Base-by-base conservation (phyloP, 257 asterid species). In the Solanum corneliomulleri region DNA sequence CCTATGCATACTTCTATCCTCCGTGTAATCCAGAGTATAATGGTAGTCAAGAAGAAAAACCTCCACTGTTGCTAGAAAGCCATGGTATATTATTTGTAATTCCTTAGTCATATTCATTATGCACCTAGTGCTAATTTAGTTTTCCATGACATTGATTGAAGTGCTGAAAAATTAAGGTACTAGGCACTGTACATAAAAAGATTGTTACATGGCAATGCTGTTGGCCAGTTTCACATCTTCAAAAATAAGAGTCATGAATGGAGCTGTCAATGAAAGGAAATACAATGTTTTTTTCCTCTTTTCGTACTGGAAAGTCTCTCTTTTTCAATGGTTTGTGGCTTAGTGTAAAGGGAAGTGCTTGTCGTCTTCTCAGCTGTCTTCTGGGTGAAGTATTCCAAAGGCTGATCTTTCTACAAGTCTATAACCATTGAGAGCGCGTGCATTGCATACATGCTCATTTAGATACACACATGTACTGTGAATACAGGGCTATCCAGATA, bases 1-100 rank as follows among this genome's bases (percentile, higher is more conserved):
- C 99, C 35, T 95, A 94, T 91, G 99, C 99, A 23, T 94, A 95
- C 89, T 95, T 93, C 89, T 97, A 97, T 89, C 95, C 98, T 52
- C 99, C 99, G 14, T 94, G 95, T 76, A 95, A 94, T 92, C 98
- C 99, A 88, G 86, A 56, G 71, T 94, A 91, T 88, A 95, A 95
- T 87, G 94, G 95, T 85, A 89, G 88, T 87, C 87, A 42, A 42
- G 96, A 92, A 29, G 99, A 95, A 92, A 95, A 89, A 86, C 99
- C 99, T 89, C 99, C 99, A 47, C 85, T 97, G 83, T 92, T 97
- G 90, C 88, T 97, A 88, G 95, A 93, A 91, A 95, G 98, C 91
- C 99, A 97, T 64, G 99, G 99, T 95, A 91, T 44, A 89, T 72
- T 74, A 74, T 49, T 25, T 5, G 10, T 47, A 47, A 27, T 47